These are phyloP conservation scores for Boletellus sp. DNA, from an alignment of 768 basidiomycete genomes.

Conservation along the genomic window DNA sequence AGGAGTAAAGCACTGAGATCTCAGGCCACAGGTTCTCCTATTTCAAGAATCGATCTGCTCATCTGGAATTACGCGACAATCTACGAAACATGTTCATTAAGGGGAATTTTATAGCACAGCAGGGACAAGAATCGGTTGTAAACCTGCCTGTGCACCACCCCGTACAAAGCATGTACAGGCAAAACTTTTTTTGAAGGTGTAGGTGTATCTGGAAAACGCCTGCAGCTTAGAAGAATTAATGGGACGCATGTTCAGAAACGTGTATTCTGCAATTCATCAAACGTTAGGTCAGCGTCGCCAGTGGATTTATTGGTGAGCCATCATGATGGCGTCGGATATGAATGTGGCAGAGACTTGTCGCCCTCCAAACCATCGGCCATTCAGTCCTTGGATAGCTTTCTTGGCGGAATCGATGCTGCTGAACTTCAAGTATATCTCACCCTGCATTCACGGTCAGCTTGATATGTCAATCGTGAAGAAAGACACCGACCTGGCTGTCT, in stretches of 20 bases:
- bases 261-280: conserved; percentile 29
- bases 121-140: conserved; percentile 28
- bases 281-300: conserved; percentile 22
- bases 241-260: conserved; percentile 15
- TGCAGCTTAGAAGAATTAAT: conserved; percentile 34
- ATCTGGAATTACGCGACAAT: conserved; percentile 26
- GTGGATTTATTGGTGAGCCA: conserved; percentile 68
- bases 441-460: conserved; percentile 44
- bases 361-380: conserved; percentile 96
- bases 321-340: conserved; percentile 93
- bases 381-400: conserved; percentile 83
- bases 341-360: conserved; percentile 82
- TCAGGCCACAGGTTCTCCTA: conserved; percentile 12
- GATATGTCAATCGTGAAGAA: neutral
- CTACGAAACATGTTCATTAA: conserved; percentile 35
- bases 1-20: conserved; percentile 3
- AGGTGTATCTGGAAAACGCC: conserved; percentile 28
- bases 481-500: conserved; percentile 74
- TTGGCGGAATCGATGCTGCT: conserved; percentile 73
- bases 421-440: conserved; percentile 97
- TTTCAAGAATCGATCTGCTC: conserved; percentile 21
- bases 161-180: conserved; percentile 32
- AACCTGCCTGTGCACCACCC: conserved; percentile 39
- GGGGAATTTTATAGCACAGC: conserved; percentile 29
- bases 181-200: conserved; percentile 31